Base-by-base conservation (phyloP, 495 filamentous ascomycete species). In the Staphylotrichum tortipilum region DNA sequence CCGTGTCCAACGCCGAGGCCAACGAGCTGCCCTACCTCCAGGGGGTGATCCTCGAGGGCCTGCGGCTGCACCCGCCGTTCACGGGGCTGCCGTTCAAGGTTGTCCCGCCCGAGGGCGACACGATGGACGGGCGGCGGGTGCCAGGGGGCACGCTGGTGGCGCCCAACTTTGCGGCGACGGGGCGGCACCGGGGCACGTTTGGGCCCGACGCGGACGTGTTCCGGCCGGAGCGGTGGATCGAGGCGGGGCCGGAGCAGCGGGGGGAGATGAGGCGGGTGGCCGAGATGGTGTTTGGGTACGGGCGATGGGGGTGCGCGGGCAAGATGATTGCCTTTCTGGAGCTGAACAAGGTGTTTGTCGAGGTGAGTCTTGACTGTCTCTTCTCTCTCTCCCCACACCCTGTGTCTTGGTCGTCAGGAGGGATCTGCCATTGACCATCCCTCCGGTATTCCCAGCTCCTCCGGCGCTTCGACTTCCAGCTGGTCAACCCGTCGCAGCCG, bases 321-420 rank as follows among this genome's bases (percentile, higher is more conserved):
- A 71, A 76, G 60, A 49, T 52, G 9, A 53, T 77, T 28, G 71
- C 71, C 1, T 60, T 61, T 26, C 9, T 76, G 37, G 71, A 81
- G 61, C 53, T 81, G 51, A 76, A 77, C 43, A 84, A 83, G 65
- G 54, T 73, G 3, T 66, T 80, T 41, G 69, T 80, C 4, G 76
- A 80, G 72, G 71, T 76, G 44, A 21, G 34, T 19, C n/a, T 19
- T 45, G 10, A 29, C 17, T n/a, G 12, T 31, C 28, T 17, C 15
- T 42, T 34, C 29, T 44, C 18, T n/a, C n/a, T n/a, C n/a, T n/a
- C n/a, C n/a, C n/a, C n/a, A n/a, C n/a, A n/a, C n/a, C n/a, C n/a
- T n/a, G n/a, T n/a, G n/a, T n/a, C n/a, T n/a, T n/a, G n/a, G n/a
- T n/a, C n/a, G n/a, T n/a, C n/a, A n/a, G n/a, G n/a, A n/a, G n/a